A percentile compares a stretch with the other conserved stretches of the same genome.
Conservation (phyloP, 2,329 filamentous ascomycete species). For the Magnaporthiopsis rhizophila region DNA sequence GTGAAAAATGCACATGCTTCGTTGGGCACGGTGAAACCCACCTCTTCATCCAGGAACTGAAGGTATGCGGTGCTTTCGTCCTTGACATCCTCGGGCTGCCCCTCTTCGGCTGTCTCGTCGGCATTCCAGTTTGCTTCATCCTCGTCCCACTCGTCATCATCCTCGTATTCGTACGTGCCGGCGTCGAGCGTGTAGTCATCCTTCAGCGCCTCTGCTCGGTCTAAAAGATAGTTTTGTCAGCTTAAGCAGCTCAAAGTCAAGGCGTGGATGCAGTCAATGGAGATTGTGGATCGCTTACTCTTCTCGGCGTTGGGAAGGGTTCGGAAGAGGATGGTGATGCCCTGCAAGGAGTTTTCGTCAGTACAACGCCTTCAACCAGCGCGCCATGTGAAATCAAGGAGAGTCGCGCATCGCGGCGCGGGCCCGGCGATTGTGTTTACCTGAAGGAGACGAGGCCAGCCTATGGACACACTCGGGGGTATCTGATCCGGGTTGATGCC, state of each 20-base stretch:
- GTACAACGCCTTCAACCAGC: no score
- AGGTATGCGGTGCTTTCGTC: constrained; percentile 93
- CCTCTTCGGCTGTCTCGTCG: constrained; percentile 57
- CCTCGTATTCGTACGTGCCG: constrained; percentile 51
- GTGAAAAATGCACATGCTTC: constrained; percentile 7
- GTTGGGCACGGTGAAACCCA: constrained; percentile 26
- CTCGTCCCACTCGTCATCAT: constrained; percentile 75
- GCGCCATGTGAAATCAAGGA: no score
- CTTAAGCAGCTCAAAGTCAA: not conserved
- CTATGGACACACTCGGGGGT: constrained; percentile 84
- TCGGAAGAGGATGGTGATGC: constrained; percentile 85
- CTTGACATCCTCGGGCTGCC: constrained; percentile 60
- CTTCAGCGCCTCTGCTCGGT: constrained; percentile 84
- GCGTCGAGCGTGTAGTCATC: constrained; percentile 73
- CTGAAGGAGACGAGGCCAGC: constrained; percentile 82
- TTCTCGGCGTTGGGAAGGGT: constrained; percentile 81
- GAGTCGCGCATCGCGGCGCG: no score
- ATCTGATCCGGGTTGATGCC: constrained; percentile 74
- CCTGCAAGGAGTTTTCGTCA: constrained; percentile 27
- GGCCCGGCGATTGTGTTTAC: no score
- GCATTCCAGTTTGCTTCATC: constrained; percentile 78
- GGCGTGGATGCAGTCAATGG: no score
- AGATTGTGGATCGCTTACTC: constrained; percentile 42
- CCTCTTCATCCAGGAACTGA: constrained; percentile 91
- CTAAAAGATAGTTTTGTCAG: constrained; percentile 34